Evolutionary conservation across 345 rosid genomes (phyloP).

Genomic region (Brassica incana): DNA sequence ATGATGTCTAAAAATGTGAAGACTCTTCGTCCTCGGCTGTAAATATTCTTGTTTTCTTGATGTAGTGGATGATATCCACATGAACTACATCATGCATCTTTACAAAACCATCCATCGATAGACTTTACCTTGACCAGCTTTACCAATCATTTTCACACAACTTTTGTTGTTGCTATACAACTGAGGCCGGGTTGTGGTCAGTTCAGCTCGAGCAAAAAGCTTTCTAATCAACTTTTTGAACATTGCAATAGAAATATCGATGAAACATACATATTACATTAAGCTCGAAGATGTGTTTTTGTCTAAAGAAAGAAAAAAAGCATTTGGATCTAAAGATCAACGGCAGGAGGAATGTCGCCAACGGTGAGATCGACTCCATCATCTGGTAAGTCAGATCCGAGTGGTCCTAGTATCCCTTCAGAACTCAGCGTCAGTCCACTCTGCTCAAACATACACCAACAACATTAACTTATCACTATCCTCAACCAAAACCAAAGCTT

Average conservation of each 20-base stretch:
- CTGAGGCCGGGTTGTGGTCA: not conserved
- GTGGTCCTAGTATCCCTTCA: slow-evolving; percentile 75
- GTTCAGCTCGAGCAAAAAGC: not conserved
- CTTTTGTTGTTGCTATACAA: not conserved
- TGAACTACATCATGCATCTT: not conserved
- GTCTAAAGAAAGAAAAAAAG: not conserved
- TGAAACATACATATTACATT: slow-evolving; percentile 16
- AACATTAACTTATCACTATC: not conserved
- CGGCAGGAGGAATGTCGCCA: slow-evolving; percentile 42
- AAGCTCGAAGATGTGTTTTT: slow-evolving; percentile 9
- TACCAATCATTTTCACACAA: not conserved
- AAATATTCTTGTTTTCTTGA: not conserved
- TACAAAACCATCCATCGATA: not conserved
- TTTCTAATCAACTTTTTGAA: not conserved
- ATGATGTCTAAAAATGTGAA: slow-evolving; percentile 16
- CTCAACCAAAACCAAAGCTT: not conserved
- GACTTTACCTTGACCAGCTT: no score
- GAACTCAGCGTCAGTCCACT: slow-evolving; percentile 79
- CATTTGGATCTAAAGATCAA: slow-evolving; percentile 28
- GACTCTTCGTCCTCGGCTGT: no score
- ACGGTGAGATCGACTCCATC: slow-evolving; percentile 77
- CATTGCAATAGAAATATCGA: not conserved
- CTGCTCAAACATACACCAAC: slow-evolving; percentile 46
- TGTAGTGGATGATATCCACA: not conserved
- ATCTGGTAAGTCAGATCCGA: slow-evolving; percentile 69